Conservation (phyloP, 129 eudicot species). For the Flaveria trinervia region DNA sequence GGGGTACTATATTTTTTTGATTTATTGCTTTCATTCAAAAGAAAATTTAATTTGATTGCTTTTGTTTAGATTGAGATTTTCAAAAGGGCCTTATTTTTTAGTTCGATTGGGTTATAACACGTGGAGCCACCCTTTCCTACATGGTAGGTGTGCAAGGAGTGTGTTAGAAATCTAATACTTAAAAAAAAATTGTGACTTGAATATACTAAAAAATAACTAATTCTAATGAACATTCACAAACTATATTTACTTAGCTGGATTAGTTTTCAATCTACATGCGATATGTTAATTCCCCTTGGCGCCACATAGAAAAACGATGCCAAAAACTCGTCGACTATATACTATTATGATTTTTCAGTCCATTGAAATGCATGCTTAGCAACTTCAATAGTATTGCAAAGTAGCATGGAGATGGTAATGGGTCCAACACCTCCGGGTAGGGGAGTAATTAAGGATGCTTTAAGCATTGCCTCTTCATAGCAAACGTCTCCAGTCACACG, state of each 20-base stretch:
- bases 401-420: slow-evolving; percentile 67
- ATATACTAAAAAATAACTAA: no score
- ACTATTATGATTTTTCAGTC: slow-evolving; percentile 24
- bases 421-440: slow-evolving; percentile 80
- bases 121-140: no score
- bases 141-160: no score
- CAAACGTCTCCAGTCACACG: slow-evolving; percentile 59
- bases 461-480: slow-evolving; percentile 52
- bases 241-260: slow-evolving; percentile 8
- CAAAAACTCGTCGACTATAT: neutral
- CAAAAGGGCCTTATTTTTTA: no score
- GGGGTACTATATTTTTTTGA: no score
- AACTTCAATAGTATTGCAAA: slow-evolving; percentile 54
- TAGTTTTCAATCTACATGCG: neutral
- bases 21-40: no score
- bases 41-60: no score
- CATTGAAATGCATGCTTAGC: slow-evolving; percentile 50
- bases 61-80: no score
- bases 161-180: no score
- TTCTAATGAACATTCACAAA: no score
- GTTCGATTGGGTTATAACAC: no score
- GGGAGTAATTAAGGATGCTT: slow-evolving; percentile 61
- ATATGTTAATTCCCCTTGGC: neutral
- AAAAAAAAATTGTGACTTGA: no score
- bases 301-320: slow-evolving; percentile 3